Evolutionary conservation across 257 asterid genomes (phyloP).

Genomic region (Coffea canephora): DNA sequence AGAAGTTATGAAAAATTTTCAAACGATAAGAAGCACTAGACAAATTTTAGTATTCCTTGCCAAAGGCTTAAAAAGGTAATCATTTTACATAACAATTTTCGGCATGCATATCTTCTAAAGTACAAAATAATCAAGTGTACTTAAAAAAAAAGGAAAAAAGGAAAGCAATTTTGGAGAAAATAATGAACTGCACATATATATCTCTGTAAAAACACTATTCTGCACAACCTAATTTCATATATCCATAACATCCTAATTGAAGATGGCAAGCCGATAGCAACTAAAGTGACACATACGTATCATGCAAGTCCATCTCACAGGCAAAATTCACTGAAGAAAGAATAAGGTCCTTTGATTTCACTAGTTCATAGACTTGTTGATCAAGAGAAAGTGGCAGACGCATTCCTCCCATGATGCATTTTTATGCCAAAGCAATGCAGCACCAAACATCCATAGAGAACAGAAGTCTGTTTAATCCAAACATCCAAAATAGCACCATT

Average conservation of each 20-base stretch:
- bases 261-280: not conserved
- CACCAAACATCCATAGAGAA: conserved; percentile 1
- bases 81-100: not conserved
- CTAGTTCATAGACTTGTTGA: not conserved
- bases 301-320: not conserved
- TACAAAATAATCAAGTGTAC: not conserved
- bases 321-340: not conserved
- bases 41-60: not conserved
- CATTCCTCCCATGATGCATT: not conserved
- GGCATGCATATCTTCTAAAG: not conserved
- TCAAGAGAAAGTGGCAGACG: conserved; percentile 3
- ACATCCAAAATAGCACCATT: conserved; percentile 1
- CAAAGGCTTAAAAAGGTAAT: not conserved
- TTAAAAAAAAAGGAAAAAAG: not conserved
- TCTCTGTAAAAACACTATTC: not conserved
- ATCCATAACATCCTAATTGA: not conserved
- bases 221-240: not conserved
- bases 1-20: not conserved
- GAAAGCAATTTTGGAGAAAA: not conserved
- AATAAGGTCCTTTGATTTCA: not conserved
- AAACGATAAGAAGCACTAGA: not conserved
- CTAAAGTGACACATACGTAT: not conserved
- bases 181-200: not conserved
- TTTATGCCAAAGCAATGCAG: conserved; percentile 2
- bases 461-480: not conserved